Evolutionary conservation across 768 basidiomycete species (phyloP).

Genomic region (Tylopilus rubrobrunneus): DNA sequence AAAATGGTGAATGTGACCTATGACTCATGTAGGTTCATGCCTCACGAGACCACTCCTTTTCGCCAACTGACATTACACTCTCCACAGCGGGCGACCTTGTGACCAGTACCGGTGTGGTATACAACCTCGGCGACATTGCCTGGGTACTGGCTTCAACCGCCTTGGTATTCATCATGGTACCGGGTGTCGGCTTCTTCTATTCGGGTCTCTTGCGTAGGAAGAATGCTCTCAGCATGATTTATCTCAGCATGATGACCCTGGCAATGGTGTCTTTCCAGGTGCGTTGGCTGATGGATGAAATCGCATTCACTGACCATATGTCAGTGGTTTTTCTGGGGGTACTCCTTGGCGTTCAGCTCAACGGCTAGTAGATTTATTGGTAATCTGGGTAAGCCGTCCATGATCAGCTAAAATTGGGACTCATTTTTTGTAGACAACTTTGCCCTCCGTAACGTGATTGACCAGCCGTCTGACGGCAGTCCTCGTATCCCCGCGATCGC

Average conservation of each 20-base stretch:
- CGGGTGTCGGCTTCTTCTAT: constrained; percentile 85
- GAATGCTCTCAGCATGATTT: constrained; percentile 91
- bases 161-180: constrained; percentile 83
- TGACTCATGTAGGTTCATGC: constrained; percentile 33
- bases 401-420: neutral
- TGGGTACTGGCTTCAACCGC: constrained; percentile 74
- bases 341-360: constrained; percentile 86
- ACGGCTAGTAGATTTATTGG: constrained; percentile 77
- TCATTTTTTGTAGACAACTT: constrained; percentile 63
- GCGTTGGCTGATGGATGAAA: constrained; percentile 41
- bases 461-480: constrained; percentile 70
- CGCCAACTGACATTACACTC: neutral
- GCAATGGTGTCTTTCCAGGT: constrained; percentile 86
- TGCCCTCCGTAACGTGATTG: constrained; percentile 73
- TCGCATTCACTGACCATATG: constrained; percentile 3
- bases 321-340: constrained; percentile 98
- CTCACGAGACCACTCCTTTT: neutral
- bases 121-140: constrained; percentile 63
- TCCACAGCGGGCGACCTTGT: constrained; percentile 38
- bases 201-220: constrained; percentile 89
- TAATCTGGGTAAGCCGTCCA: constrained; percentile 58
- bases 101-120: constrained; percentile 30
- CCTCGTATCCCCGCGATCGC: constrained; percentile 66
- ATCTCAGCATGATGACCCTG: constrained; percentile 68
- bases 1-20: constrained; percentile 44